These are phyloP conservation scores for Rhizopogon vinicolor DNA, from an alignment of 768 basidiomycete species.

Conservation along the genomic window DNA sequence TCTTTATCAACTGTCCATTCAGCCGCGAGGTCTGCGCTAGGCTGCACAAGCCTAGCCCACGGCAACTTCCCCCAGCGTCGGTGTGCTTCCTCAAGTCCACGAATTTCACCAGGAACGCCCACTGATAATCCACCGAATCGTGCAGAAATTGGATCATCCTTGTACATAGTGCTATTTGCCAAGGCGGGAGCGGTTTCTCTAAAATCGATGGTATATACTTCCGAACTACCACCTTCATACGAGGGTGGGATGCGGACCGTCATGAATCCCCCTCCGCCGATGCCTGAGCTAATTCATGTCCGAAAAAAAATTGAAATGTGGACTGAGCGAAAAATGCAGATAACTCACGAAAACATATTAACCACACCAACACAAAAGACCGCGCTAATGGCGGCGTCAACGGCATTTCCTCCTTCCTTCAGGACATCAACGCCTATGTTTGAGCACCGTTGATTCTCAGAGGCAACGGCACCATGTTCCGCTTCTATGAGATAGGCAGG, in stretches of 20 bases:
- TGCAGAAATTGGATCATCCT: conserved; percentile 45
- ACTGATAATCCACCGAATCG: conserved; percentile 77
- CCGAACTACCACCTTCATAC: conserved; percentile 37
- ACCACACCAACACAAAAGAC: conserved; percentile 78
- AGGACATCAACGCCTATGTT: conserved; percentile 75
- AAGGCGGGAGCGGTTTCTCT: conserved; percentile 80
- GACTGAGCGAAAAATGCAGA: conserved; percentile 2
- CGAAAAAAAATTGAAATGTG: conserved; percentile 1
- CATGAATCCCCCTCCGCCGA: conserved; percentile 90
- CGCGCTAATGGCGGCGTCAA: conserved; percentile 81
- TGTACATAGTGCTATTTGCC: conserved; percentile 77
- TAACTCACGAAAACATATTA: conserved; percentile 84
- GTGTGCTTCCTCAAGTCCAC: conserved; percentile 83
- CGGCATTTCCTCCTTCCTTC: conserved; percentile 83
- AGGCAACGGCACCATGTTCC: conserved; percentile 79
- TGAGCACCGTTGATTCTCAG: conserved; percentile 85
- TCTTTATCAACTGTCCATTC: conserved; percentile 81
- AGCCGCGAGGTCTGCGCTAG: conserved; percentile 66
- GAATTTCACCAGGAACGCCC: conserved; percentile 89
- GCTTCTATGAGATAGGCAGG: conserved; percentile 59
- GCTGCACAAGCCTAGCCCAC: conserved; percentile 76
- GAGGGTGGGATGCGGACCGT: conserved; percentile 69
- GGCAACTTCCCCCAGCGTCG: conserved; percentile 74
- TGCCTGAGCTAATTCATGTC: conserved; percentile 52
- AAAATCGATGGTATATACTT: conserved; percentile 78